Evolutionary conservation across 257 asterid genomes (phyloP).

Genomic region (Nicotiana sylvestris): DNA sequence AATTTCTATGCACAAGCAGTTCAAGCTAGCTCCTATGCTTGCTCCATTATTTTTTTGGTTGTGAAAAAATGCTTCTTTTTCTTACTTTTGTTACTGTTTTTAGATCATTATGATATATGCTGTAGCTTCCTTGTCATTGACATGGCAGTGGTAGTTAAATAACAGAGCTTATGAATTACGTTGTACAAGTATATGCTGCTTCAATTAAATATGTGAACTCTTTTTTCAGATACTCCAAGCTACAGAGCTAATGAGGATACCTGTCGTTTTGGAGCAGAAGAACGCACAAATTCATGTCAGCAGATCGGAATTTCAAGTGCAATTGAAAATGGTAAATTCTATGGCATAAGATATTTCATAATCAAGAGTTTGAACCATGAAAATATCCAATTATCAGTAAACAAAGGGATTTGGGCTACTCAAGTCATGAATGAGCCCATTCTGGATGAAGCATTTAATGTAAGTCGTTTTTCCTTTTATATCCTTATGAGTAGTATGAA

Average conservation of each 20-base stretch:
- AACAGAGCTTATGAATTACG: neutral
- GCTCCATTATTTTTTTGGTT: neutral
- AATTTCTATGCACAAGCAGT: neutral
- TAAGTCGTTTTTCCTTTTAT: slow-evolving; percentile 37
- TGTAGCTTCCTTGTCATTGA: neutral
- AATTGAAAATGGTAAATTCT: slow-evolving; percentile 41
- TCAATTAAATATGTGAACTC: slow-evolving; percentile 18
- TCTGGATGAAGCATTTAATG: slow-evolving; percentile 93
- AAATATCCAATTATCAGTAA: slow-evolving; percentile 72
- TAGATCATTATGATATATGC: neutral
- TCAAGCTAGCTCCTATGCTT: neutral
- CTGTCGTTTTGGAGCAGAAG: slow-evolving; percentile 48
- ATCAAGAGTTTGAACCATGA: slow-evolving; percentile 94
- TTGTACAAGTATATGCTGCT: neutral
- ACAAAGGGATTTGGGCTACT: slow-evolving; percentile 95
- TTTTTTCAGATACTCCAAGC: slow-evolving; percentile 45
- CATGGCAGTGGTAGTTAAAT: neutral
- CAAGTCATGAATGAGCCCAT: slow-evolving; percentile 97
- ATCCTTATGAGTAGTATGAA: neutral
- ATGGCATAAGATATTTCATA: slow-evolving; percentile 68
- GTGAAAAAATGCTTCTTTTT: neutral
- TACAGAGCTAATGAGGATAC: slow-evolving; percentile 44
- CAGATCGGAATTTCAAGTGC: slow-evolving; percentile 46
- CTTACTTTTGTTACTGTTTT: neutral
- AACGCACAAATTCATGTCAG: slow-evolving; percentile 36